Conservation (phyloP, 1,139 yeast genomes). For the Saccharomyces hybrid region DNA sequence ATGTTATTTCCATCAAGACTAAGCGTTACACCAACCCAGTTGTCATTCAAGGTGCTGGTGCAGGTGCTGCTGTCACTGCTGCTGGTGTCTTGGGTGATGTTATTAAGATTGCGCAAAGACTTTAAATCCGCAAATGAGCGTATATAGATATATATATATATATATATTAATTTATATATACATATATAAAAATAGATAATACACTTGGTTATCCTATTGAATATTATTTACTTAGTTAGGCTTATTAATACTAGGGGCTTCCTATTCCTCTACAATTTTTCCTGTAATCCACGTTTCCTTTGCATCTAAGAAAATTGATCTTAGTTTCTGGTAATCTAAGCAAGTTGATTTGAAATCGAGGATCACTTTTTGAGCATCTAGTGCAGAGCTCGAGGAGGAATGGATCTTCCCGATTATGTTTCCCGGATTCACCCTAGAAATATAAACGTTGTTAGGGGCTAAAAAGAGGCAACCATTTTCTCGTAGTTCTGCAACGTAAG, state of each 20-base stretch:
- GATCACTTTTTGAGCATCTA: constrained; percentile 71
- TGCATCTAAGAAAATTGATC: constrained; percentile 53
- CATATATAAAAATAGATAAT: background rate
- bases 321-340: constrained; percentile 41
- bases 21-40: constrained; percentile 88
- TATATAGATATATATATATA: background rate
- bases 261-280: constrained; percentile 12
- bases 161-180: background rate
- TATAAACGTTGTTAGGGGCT: constrained; percentile 73
- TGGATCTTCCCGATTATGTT: constrained; percentile 26
- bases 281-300: constrained; percentile 38
- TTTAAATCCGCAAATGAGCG: constrained; percentile 24
- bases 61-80: constrained; percentile 98
- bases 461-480: constrained; percentile 73
- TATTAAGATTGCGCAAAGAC: constrained; percentile 82
- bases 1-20: constrained; percentile 85
- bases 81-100: constrained; percentile 95
- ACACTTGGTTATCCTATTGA: background rate
- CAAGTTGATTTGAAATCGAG: constrained; percentile 59
- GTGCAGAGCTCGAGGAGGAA: constrained; percentile 25
- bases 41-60: constrained; percentile 97
- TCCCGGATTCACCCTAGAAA: constrained; percentile 49
- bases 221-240: background rate
- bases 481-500: constrained; percentile 79
- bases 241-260: background rate